Evolutionary conservation across 148 eudicot genomes (phyloP).

Genomic region (Vaccinium myrtillus): DNA sequence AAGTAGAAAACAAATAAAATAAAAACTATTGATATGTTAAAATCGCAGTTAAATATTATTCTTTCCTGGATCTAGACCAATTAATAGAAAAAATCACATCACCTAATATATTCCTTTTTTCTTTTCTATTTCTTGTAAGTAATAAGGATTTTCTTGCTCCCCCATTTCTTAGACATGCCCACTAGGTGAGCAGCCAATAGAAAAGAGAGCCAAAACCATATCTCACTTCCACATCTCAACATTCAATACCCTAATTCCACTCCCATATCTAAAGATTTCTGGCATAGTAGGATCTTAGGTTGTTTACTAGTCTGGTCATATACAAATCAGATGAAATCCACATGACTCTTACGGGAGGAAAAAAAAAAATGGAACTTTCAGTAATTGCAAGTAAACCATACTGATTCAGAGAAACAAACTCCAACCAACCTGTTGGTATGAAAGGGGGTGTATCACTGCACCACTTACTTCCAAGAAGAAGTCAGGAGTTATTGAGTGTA

Average conservation of each 20-base stretch:
- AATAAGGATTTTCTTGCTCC: not conserved
- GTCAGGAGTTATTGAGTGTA: slow-evolving; percentile 89
- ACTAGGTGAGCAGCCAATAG: not conserved
- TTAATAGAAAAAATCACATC: too few relatives aligned
- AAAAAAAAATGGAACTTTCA: not conserved
- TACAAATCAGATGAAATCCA: not conserved
- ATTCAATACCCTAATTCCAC: not conserved
- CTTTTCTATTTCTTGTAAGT: not conserved
- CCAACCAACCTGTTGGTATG: slow-evolving; percentile 89
- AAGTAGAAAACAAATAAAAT: too few relatives aligned
- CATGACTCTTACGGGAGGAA: not conserved
- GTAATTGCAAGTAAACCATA: not conserved
- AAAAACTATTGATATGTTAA: too few relatives aligned
- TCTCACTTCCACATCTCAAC: not conserved
- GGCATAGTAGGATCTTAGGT: not conserved
- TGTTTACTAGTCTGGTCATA: not conserved
- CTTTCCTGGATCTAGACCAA: too few relatives aligned
- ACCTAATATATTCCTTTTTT: too few relatives aligned
- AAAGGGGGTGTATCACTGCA: slow-evolving; percentile 86
- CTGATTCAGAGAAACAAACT: slow-evolving; percentile 13
- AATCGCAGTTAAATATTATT: too few relatives aligned
- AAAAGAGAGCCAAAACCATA: not conserved
- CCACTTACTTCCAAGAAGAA: slow-evolving; percentile 97
- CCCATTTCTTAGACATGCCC: not conserved
- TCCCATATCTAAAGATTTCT: not conserved